Conservation (phyloP, 345 rosid genomes). For the Eucalyptus sideroxylon region DNA sequence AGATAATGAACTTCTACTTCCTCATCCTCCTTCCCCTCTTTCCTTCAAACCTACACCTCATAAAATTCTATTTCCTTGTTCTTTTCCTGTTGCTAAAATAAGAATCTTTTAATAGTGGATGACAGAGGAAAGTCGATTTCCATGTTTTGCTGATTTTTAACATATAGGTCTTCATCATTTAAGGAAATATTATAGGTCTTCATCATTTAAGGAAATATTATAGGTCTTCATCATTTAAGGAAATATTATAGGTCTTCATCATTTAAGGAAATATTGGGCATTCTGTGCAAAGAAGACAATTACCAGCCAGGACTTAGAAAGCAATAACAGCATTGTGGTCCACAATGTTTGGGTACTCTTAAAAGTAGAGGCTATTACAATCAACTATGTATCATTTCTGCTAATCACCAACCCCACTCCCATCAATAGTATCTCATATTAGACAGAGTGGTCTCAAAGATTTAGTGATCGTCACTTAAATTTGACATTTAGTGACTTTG, state of each 20-base stretch:
- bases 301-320: neutral
- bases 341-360: neutral
- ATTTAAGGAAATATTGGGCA: neutral
- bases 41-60: neutral
- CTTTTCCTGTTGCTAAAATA: neutral
- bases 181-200: neutral
- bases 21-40: neutral
- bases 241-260: neutral
- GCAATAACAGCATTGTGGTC: neutral
- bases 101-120: neutral
- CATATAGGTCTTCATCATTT: neutral
- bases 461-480: neutral
- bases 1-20: neutral
- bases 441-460: neutral
- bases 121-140: neutral
- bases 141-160: neutral
- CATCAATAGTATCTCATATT: neutral
- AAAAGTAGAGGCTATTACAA: neutral
- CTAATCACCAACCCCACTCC: neutral
- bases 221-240: neutral
- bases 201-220: neutral
- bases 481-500: neutral
- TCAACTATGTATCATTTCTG: neutral
- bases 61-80: neutral
- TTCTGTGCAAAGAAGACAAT: neutral